Percentiles rank a stretch among this genome's conserved stretches.
These are phyloP conservation scores for Lycium barbarum DNA, from an alignment of 257 asterid species.

Conservation along the genomic window DNA sequence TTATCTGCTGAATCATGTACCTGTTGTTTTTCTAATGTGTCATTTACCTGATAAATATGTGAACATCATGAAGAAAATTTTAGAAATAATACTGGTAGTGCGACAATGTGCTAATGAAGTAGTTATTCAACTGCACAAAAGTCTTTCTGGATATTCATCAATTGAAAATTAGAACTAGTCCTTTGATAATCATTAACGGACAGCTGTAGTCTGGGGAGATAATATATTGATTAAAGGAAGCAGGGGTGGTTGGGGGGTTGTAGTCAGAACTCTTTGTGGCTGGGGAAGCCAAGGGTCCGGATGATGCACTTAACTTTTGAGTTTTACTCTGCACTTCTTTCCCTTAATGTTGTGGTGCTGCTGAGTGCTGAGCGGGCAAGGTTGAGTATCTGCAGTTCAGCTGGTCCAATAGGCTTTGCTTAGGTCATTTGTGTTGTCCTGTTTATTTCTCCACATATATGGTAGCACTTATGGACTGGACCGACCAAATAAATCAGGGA, in stretches of 20 bases:
- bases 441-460: neutral
- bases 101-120: neutral
- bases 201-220: neutral
- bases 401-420: neutral
- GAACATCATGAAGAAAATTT: neutral
- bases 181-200: neutral
- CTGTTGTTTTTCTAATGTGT: neutral
- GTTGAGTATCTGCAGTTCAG: neutral
- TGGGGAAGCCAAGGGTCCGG: neutral
- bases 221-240: neutral
- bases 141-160: neutral
- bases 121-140: neutral
- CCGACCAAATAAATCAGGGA: neutral
- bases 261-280: neutral
- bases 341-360: constrained; percentile 25
- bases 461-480: too few species aligned
- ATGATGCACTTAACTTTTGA: neutral
- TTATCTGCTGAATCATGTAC: neutral
- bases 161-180: neutral
- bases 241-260: neutral
- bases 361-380: neutral
- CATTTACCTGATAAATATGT: neutral
- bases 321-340: constrained; percentile 22
- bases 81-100: neutral
- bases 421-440: neutral